These are phyloP conservation scores for Colletotrichum endophyticum DNA, from an alignment of 2,329 filamentous ascomycete genomes.

Conservation along the genomic window DNA sequence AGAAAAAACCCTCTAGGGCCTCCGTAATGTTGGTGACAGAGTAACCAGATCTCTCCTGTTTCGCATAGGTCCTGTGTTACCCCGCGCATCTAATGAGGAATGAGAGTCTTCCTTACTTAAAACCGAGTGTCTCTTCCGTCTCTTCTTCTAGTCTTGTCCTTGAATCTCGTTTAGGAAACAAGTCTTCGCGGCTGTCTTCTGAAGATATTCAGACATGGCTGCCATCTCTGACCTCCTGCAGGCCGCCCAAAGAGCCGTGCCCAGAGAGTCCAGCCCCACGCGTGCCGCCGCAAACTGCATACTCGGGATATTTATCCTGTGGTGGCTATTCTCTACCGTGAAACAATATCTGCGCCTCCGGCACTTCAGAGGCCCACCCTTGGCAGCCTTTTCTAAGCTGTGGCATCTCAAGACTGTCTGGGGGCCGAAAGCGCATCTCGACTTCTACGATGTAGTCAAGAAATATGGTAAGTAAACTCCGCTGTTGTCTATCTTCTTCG, in stretches of 20 bases:
- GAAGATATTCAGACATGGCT: not conserved
- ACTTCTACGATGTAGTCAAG: constrained; percentile 37
- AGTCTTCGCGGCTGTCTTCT: not conserved
- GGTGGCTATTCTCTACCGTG: constrained; percentile 19
- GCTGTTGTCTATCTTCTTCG: not conserved
- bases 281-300: not conserved
- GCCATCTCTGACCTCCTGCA: not conserved
- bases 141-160: not conserved
- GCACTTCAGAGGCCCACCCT: constrained; percentile 42
- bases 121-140: not conserved
- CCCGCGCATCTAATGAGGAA: not conserved
- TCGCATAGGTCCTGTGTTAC: not conserved
- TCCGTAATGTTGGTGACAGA: not conserved
- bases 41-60: not conserved
- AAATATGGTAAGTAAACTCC: constrained; percentile 35
- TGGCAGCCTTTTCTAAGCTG: constrained; percentile 41
- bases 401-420: constrained; percentile 39
- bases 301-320: constrained; percentile 7
- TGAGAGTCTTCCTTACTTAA: not conserved
- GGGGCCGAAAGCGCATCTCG: constrained; percentile 35
- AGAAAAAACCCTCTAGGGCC: not conserved
- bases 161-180: not conserved
- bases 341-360: constrained; percentile 40
- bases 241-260: not conserved
- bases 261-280: not conserved